These are phyloP conservation scores for Cicer bijugum DNA, from an alignment of 306 rosid species.

Conservation along the genomic window DNA sequence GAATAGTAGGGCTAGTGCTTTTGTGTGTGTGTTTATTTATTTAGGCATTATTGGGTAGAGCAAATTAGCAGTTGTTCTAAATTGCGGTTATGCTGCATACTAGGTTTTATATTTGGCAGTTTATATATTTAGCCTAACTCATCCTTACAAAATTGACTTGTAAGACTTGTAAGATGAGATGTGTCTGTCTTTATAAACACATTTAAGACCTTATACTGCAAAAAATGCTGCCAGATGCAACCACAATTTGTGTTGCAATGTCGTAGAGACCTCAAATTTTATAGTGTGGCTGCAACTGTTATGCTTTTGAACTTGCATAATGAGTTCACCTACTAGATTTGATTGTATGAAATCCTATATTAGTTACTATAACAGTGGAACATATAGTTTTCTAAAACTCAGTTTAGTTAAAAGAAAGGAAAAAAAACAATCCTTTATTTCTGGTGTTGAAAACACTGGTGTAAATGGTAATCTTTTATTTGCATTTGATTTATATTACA, in stretches of 20 bases:
- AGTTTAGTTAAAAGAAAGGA: not conserved
- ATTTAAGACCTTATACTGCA: too few species aligned
- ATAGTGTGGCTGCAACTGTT: too few species aligned
- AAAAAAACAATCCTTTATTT: not conserved
- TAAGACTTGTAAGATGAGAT: too few species aligned
- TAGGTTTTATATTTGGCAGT: too few species aligned
- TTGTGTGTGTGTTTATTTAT: not conserved
- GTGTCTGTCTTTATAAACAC: too few species aligned
- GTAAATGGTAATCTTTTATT: not conserved
- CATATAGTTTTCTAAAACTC: conserved; percentile 13
- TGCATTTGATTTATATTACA: conserved; percentile 10
- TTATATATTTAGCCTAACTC: too few species aligned
- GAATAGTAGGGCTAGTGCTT: not conserved
- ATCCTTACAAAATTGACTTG: too few species aligned
- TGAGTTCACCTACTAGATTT: not conserved
- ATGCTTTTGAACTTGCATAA: not conserved
- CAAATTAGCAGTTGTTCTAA: too few species aligned
- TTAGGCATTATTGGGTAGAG: not conserved
- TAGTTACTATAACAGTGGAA: conserved; percentile 5
- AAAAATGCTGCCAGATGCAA: too few species aligned
- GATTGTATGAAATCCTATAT: conserved; percentile 3
- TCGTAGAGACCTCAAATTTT: too few species aligned
- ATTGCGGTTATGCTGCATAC: too few species aligned
- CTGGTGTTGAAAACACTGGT: not conserved
- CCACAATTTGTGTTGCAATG: too few species aligned